Base-by-base conservation (phyloP, 352 stramenopile genomes). In the Pythium guiyangense region DNA sequence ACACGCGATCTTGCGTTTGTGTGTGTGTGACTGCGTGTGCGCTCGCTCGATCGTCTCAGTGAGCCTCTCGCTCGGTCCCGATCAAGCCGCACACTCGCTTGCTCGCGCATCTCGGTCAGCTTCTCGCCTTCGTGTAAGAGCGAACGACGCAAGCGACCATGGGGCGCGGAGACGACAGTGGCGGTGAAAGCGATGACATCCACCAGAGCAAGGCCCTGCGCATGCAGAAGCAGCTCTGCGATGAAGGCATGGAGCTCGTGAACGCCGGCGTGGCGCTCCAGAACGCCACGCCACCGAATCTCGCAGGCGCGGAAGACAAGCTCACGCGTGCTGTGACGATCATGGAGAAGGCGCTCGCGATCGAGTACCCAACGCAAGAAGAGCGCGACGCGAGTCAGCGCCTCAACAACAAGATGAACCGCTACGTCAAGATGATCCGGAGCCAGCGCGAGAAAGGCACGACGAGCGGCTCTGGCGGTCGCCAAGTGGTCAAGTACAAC, bases 381-480 rank as follows among this genome's bases (percentile, higher is more conserved):
- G 83, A 93, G 61, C 74, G 75, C 15, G 80, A 93, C 43, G 80
- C 79, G 22, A 86, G 75, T 40, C 69, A 84, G 51, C 74, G 79
- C 2, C 65, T 90, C 25, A 86, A 85, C 64, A 90, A 79, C 73
- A 93, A 93, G 73, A 93, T 93, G 80, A 82, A 80, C 47, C 80
- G 84, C 20, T 93, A 93, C 60, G 81, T 91, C 51, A 91, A 93
- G 59, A 91, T 93, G 84, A 93, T 93, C 59, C 75, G 79, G 37
- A 90, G 77, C 40, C 84, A 93, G 57, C 76, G 79, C 42, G 77
- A 86, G 49, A 86, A 86, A 53, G 69, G 72, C 20, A 39, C 67
- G 27, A 63, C 52, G 5, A 67, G 64, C 0, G 74, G 70, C 4
- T 52, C 52, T 2, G 59, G 60, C 18, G 73, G 74, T 2, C 62